Base-by-base conservation (phyloP, 108 stramenopile genomes). In the Pseudonitzschia multiseries region DNA sequence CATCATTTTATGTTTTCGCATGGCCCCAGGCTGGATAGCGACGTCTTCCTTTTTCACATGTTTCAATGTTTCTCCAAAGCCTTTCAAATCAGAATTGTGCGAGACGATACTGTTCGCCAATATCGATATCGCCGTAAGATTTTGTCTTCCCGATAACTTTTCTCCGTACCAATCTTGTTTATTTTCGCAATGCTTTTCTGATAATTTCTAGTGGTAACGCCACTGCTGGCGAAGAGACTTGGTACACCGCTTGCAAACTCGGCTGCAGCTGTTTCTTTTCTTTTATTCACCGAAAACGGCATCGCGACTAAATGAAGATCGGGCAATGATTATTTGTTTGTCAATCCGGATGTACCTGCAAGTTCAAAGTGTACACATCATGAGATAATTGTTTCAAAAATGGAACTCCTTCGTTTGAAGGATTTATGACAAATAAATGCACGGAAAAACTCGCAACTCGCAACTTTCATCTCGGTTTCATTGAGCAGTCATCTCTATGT, bases 1-100 rank as follows among this genome's bases (percentile, higher is more conserved):
- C 28, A 65, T 56, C 63, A 73, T 65, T 51, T 56, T 64, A 31
- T 65, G 64, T 8, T 73, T 73, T 20, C 72, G 62, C n/a, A 73
- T 40, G 24, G 72, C 72, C 29, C 72, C 72, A n/a, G 63, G 20
- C 24, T 43, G 72, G 36, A 73, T 63, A 36, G 36, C 36, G 36
- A 36, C 36, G 6, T 67, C 74, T 43, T 75, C 66, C 32, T 68
- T 67, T 56, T 57, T 75, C 24, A 68, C 66, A 27, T 75, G 54
- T 32, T 33, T 41, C 22, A 68, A 40, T 24, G 43, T 54, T 51
- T 75, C 32, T 24, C 57, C 28, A 51, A 75, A 51, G 13, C 46
- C 46, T 48, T 48, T 18, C 18, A 18, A 48, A 48, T 48, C 46
- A 18, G 46, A 48, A 18, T 48, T 18, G 13, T 48, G 46, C 1